Conservation (phyloP, 179 eudicot genomes). For the Spergularia azorica region DNA sequence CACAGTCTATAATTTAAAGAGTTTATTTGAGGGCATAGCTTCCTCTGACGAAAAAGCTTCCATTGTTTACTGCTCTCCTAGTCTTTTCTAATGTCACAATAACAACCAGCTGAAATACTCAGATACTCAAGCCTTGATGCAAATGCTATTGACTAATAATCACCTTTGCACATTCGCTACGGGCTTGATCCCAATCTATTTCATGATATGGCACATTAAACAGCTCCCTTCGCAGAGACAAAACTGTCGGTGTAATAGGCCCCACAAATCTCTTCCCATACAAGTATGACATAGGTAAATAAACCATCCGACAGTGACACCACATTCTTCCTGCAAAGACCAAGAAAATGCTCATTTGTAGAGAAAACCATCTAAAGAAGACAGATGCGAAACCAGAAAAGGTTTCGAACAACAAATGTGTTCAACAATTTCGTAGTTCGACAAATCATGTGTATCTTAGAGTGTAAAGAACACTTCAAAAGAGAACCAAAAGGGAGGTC, state of each 20-base stretch:
- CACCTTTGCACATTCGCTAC: conserved; percentile 76
- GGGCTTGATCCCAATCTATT: conserved; percentile 62
- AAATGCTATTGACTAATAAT: neutral
- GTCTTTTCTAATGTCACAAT: neutral
- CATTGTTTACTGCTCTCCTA: neutral
- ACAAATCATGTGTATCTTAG: neutral
- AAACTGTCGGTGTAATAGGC: conserved; percentile 57
- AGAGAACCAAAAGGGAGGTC: neutral
- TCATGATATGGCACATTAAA: conserved; percentile 59
- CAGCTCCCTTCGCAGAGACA: conserved; percentile 61
- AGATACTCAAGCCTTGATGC: neutral
- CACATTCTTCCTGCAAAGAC: conserved; percentile 66
- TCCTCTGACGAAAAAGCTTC: neutral
- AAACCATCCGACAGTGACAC: conserved; percentile 78
- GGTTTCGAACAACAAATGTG: neutral
- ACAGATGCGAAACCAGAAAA: neutral
- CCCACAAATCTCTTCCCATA: conserved; percentile 81
- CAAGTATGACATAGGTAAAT: conserved; percentile 76
- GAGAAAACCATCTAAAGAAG: neutral
- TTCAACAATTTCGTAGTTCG: neutral
- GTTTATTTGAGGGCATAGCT: conserved; percentile 4
- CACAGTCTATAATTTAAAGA: neutral
- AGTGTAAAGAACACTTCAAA: neutral
- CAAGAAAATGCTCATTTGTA: conserved; percentile 3
- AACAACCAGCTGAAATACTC: neutral